Evolutionary conservation across 768 basidiomycete species (phyloP).

Genomic region (Pleurotus salmoneostramineus): DNA sequence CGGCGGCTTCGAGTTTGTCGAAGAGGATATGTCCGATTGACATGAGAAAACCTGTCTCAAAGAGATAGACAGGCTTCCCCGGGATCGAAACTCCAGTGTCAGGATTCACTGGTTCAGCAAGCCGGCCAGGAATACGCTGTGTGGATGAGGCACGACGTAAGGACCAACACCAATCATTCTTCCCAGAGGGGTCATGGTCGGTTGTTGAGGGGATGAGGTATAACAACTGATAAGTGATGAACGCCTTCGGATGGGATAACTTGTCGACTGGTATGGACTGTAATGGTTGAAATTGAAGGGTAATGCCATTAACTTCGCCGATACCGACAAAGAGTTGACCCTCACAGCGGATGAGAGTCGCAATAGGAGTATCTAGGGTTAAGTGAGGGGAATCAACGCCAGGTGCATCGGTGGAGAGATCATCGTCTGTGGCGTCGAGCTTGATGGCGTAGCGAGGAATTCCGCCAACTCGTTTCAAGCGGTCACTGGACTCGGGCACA

Average conservation of each 20-base stretch:
- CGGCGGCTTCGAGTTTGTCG: slow-evolving; percentile 9
- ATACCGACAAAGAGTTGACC: slow-evolving; percentile 21
- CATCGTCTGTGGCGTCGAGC: neutral
- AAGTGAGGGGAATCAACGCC: slow-evolving; percentile 3
- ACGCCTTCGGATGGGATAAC: neutral
- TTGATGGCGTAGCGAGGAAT: neutral
- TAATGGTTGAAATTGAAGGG: slow-evolving; percentile 14
- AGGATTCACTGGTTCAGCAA: slow-evolving; percentile 23
- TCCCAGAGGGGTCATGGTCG: neutral
- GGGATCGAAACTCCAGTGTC: slow-evolving; percentile 7
- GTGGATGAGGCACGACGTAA: neutral
- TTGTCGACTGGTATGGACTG: slow-evolving; percentile 13
- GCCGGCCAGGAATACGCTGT: slow-evolving; percentile 12
- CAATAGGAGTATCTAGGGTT: slow-evolving; percentile 17
- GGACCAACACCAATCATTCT: slow-evolving; percentile 23
- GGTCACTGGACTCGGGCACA: slow-evolving; percentile 4
- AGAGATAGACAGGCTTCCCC: slow-evolving; percentile 16
- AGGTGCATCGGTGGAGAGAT: slow-evolving; percentile 6
- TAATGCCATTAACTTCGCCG: slow-evolving; percentile 21
- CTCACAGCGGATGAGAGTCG: slow-evolving; percentile 17
- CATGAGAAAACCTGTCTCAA: slow-evolving; percentile 18
- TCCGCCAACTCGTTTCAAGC: slow-evolving; percentile 5
- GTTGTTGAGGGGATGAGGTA: neutral
- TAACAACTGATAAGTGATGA: slow-evolving; percentile 3
- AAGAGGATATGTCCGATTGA: slow-evolving; percentile 16